Evolutionary conservation across 148 eudicot species (phyloP).

Genomic region (Camellia lanceoleosa): DNA sequence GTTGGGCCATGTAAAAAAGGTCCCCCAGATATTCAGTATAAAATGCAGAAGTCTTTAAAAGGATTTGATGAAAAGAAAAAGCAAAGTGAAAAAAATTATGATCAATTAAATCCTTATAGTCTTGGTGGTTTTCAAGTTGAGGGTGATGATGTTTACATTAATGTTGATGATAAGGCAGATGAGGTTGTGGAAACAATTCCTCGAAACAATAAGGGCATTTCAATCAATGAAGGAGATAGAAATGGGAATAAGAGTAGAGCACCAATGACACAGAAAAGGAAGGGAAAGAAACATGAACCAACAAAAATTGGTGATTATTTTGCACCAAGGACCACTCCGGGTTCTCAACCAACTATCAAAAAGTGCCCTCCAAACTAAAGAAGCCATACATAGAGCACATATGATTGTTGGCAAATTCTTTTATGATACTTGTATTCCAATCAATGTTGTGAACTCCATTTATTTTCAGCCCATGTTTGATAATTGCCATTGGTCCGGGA

Average conservation of each 20-base stretch:
- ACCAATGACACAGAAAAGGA: neutral
- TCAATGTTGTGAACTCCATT: neutral
- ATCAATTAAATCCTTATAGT: neutral
- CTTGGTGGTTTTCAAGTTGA: neutral
- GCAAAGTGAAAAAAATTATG: neutral
- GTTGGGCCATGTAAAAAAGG: neutral
- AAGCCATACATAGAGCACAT: constrained; percentile 7
- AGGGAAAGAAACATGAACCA: neutral
- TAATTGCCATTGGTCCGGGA: constrained; percentile 6
- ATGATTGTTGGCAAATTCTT: neutral
- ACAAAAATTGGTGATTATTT: neutral
- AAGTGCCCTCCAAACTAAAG: neutral
- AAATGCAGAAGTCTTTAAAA: neutral
- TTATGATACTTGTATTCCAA: constrained; percentile 13
- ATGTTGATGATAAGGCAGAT: neutral
- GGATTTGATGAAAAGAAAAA: neutral
- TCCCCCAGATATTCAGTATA: neutral
- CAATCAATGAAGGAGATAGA: neutral
- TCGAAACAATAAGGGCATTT: neutral
- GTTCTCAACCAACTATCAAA: neutral
- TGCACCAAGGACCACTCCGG: neutral
- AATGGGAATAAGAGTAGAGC: neutral
- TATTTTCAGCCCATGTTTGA: constrained; percentile 5
- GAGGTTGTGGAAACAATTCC: neutral
- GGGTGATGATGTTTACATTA: neutral